Percentiles rank a stretch among this genome's conserved stretches.
Evolutionary conservation across 495 filamentous ascomycete species (phyloP).

Genomic region (Talaromyces proteolyticus): DNA sequence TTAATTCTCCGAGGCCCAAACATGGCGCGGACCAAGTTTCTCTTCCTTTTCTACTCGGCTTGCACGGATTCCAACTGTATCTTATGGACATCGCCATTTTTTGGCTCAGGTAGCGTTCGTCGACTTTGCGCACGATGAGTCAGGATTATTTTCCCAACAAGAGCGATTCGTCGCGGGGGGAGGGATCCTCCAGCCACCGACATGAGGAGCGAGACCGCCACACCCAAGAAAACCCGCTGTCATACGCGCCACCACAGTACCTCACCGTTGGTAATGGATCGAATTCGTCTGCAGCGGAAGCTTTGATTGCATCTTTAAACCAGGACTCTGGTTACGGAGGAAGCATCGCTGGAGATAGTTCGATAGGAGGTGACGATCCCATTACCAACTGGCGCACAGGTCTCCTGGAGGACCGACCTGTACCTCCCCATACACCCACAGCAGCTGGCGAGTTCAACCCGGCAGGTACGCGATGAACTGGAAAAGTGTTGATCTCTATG

Average conservation of each 20-base stretch:
- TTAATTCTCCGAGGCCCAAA: no score
- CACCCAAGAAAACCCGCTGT: slow-evolving; percentile 24
- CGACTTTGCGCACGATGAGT: slow-evolving; percentile 52
- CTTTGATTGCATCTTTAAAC: slow-evolving; percentile 65
- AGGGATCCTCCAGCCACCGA: slow-evolving; percentile 28
- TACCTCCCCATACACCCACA: slow-evolving; percentile 51
- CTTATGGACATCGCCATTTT: not conserved
- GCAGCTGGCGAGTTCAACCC: slow-evolving; percentile 42
- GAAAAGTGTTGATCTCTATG: no score
- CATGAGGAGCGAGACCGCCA: slow-evolving; percentile 22
- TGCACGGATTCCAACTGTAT: not conserved
- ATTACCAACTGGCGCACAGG: slow-evolving; percentile 53
- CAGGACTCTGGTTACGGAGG: slow-evolving; percentile 89
- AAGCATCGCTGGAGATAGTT: slow-evolving; percentile 52
- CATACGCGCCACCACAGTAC: slow-evolving; percentile 53
- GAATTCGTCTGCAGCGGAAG: slow-evolving; percentile 65
- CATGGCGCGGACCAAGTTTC: no score
- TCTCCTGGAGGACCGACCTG: slow-evolving; percentile 61
- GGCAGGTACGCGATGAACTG: slow-evolving; percentile 27
- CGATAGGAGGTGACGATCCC: slow-evolving; percentile 36
- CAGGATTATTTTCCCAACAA: slow-evolving; percentile 58
- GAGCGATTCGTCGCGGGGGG: slow-evolving; percentile 27
- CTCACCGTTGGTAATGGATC: slow-evolving; percentile 85
- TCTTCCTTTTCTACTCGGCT: not conserved
- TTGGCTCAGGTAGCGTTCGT: slow-evolving; percentile 1